phyloP scores from a whole-genome alignment of 495 filamentous ascomycete genomes.

The Parathielavia hyrcaniae region DNA sequence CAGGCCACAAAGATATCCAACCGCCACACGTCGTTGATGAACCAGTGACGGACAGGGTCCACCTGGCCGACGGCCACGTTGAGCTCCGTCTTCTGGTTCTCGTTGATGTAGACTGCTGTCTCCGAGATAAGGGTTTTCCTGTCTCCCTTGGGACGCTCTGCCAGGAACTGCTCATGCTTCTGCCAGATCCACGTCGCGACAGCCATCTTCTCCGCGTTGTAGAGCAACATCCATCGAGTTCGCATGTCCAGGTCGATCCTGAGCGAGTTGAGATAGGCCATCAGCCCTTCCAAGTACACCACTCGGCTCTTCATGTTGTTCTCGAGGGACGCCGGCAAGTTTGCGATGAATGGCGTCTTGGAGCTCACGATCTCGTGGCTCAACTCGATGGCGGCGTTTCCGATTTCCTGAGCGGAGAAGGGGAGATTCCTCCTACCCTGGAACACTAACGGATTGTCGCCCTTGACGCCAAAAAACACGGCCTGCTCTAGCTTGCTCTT shows the following conservation, averaged over 20 bases:
- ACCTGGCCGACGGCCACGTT: conserved; percentile 53
- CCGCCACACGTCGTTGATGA: conserved; percentile 65
- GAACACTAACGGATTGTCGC: conserved; percentile 75
- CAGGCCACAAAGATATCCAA: conserved; percentile 71
- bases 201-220: conserved; percentile 81
- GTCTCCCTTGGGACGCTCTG: conserved; percentile 36
- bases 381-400: conserved; percentile 67
- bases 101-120: conserved; percentile 62
- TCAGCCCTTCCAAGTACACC: conserved; percentile 64
- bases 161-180: conserved; percentile 56
- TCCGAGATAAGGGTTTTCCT: conserved; percentile 57
- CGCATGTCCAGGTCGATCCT: conserved; percentile 50
- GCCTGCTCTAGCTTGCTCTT: conserved; percentile 91
- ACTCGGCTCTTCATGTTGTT: conserved; percentile 67
- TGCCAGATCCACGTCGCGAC: conserved; percentile 81
- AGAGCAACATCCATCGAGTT: conserved; percentile 75
- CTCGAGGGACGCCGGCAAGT: conserved; percentile 65
- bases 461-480: conserved; percentile 78
- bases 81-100: conserved; percentile 60
- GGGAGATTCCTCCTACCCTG: conserved; percentile 53
- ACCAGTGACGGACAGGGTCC: conserved; percentile 74
- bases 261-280: conserved; percentile 55
- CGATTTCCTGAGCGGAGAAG: conserved; percentile 64
- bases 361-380: conserved; percentile 79
- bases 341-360: conserved; percentile 62